Evolutionary conservation across 441 rosid genomes (phyloP).

Genomic region (Arabidopsis hybrid): DNA sequence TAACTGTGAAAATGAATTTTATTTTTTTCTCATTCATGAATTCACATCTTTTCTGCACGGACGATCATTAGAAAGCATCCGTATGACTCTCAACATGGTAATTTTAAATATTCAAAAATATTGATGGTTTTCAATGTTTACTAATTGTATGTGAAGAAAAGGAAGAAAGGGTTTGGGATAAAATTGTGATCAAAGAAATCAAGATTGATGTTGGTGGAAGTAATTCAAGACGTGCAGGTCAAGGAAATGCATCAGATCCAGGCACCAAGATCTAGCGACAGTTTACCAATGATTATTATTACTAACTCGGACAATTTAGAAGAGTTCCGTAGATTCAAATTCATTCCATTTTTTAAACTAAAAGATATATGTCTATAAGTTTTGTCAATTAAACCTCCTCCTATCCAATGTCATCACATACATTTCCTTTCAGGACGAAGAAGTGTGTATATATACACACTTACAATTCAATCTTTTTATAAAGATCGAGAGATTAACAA

Average conservation of each 20-base stretch:
- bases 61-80: neutral
- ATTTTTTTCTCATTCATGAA: neutral
- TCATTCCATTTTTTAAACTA: neutral
- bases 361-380: neutral
- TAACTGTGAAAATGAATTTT: neutral
- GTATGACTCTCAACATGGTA: neutral
- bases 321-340: neutral
- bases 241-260: slow-evolving; percentile 7
- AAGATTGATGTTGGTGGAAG: slow-evolving; percentile 12
- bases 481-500: neutral
- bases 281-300: neutral
- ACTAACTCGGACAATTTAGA: neutral
- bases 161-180: neutral
- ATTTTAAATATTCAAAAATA: neutral
- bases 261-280: slow-evolving; percentile 10
- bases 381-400: neutral
- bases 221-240: slow-evolving; percentile 11
- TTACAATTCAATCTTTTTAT: neutral
- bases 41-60: slow-evolving; percentile 9
- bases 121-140: neutral
- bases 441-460: neutral
- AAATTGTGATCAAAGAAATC: slow-evolving; percentile 1
- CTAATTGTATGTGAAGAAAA: neutral
- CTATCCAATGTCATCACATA: too few species aligned
- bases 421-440: neutral